These are phyloP conservation scores for Punica granatum DNA, from an alignment of 345 rosid genomes.

Conservation along the genomic window DNA sequence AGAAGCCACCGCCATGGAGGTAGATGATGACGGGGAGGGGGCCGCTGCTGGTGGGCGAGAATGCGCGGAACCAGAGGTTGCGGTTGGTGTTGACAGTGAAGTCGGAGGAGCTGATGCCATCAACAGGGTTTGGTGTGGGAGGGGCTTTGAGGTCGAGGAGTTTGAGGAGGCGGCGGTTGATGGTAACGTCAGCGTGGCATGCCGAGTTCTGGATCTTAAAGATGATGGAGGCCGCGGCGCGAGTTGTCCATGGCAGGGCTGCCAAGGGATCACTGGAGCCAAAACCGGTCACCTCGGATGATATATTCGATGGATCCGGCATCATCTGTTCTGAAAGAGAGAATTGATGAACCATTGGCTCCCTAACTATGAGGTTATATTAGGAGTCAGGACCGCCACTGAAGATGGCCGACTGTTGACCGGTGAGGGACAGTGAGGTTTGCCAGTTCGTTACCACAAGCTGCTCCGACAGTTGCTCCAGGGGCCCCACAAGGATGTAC, in stretches of 20 bases:
- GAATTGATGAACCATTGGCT: no score
- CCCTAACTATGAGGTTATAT: no score
- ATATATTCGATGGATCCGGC: background rate
- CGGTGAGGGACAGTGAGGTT: no score
- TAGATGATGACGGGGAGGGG: conserved; percentile 54
- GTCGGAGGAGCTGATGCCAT: conserved; percentile 50
- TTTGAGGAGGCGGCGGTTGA: conserved; percentile 51
- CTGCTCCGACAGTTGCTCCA: no score
- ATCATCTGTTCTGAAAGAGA: no score
- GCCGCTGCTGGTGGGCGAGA: conserved; percentile 25
- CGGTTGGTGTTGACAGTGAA: conserved; percentile 47
- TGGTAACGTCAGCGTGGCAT: conserved; percentile 43
- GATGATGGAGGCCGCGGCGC: background rate
- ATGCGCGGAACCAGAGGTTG: conserved; percentile 70
- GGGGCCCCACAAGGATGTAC: no score
- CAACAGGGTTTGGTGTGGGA: conserved; percentile 39
- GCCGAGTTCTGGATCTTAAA: conserved; percentile 13
- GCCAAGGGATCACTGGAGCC: background rate
- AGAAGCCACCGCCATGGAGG: conserved; percentile 90
- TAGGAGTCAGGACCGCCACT: no score
- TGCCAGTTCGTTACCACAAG: no score
- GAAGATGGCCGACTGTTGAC: no score
- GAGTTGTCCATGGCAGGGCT: background rate
- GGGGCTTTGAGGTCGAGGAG: conserved; percentile 39
- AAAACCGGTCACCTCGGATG: background rate